These are phyloP conservation scores for Dryas octopetala DNA, from an alignment of 306 rosid species.

Conservation along the genomic window DNA sequence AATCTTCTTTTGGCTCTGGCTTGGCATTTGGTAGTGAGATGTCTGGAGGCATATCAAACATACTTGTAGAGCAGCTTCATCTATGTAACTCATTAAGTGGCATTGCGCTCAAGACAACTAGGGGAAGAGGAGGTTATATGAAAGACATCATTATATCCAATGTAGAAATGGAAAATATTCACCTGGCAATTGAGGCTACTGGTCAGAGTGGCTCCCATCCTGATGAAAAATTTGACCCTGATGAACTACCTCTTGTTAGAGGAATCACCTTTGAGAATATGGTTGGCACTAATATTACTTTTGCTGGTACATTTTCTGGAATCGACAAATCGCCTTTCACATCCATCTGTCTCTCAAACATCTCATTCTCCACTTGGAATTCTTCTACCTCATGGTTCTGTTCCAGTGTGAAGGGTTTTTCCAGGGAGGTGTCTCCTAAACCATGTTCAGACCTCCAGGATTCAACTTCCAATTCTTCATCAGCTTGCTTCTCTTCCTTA, in stretches of 20 bases:
- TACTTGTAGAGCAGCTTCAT: conserved; percentile 39
- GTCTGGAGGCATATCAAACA: conserved; percentile 62
- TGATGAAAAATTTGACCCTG: conserved; percentile 56
- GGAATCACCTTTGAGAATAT: conserved; percentile 44
- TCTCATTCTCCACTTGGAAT: conserved; percentile 38
- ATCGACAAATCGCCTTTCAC: conserved; percentile 40
- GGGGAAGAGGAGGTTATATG: conserved; percentile 67
- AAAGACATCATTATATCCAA: conserved; percentile 39
- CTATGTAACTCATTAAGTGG: conserved; percentile 43
- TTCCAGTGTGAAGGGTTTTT: conserved; percentile 42
- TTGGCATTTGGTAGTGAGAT: conserved; percentile 63
- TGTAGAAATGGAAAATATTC: conserved; percentile 34
- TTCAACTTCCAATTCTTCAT: conserved; percentile 25
- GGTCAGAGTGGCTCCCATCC: conserved; percentile 60
- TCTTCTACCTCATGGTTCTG: conserved; percentile 53
- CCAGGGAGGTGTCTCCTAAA: conserved; percentile 40
- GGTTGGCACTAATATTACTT: conserved; percentile 41
- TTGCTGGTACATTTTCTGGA: conserved; percentile 61
- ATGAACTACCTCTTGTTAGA: conserved; percentile 43
- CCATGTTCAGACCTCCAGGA: conserved; percentile 48
- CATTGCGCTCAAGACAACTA: conserved; percentile 51
- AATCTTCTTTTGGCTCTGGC: conserved; percentile 52
- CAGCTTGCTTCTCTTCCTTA: conserved; percentile 30
- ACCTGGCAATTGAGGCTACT: conserved; percentile 38
- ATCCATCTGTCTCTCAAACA: conserved; percentile 48